phyloP scores from a whole-genome alignment of 805 yeast genomes.

The Hanseniaspora jakobsenii region DNA sequence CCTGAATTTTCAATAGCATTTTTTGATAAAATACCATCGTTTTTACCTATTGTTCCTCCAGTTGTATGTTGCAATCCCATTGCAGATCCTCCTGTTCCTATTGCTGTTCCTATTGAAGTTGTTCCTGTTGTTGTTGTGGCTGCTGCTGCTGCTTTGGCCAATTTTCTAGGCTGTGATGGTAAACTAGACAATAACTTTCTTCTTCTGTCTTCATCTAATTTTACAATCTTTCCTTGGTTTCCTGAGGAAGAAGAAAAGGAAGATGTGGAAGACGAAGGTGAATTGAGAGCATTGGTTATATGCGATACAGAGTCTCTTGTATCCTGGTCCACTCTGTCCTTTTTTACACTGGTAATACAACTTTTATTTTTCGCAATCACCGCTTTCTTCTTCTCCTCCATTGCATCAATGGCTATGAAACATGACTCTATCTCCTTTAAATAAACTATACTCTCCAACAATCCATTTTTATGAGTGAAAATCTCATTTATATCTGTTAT shows the following conservation, averaged over 20 bases:
- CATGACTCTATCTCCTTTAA: conserved; percentile 6
- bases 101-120: background rate
- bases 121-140: background rate
- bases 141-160: conserved; percentile 4
- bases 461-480: conserved; percentile 5
- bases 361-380: too few relatives aligned
- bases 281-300: too few relatives aligned
- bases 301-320: too few relatives aligned
- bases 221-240: background rate
- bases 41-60: too few relatives aligned
- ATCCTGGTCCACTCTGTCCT: too few relatives aligned
- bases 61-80: too few relatives aligned
- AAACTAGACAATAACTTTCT: conserved; percentile 9
- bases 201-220: conserved; percentile 13
- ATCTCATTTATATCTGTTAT: background rate
- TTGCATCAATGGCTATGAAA: conserved; percentile 6
- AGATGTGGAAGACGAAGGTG: too few relatives aligned
- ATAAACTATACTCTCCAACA: background rate
- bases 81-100: background rate
- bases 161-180: conserved; percentile 15
- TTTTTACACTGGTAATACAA: too few relatives aligned
- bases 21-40: too few relatives aligned
- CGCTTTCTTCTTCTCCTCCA: conserved; percentile 11
- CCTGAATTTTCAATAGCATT: background rate
- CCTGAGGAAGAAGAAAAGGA: too few relatives aligned